A percentile compares a stretch with the other conserved stretches of the same genome.
Evolutionary conservation across 2,329 filamentous ascomycete species (phyloP).

Genomic region (Epichloe gansuensis): DNA sequence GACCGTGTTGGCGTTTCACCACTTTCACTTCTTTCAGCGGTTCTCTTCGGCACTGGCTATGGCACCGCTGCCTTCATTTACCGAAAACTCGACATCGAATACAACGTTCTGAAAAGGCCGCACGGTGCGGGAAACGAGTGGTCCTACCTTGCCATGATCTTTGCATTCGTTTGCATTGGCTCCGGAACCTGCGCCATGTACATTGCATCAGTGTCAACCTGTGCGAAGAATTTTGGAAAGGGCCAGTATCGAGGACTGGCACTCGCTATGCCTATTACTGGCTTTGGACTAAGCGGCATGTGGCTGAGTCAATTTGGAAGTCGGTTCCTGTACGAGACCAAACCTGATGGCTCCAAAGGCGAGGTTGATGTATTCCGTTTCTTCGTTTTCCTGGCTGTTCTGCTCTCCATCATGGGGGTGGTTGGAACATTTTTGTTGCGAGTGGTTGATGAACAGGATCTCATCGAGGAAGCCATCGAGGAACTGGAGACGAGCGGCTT

Average conservation of each 20-base stretch:
- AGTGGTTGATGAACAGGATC: conserved; percentile 70
- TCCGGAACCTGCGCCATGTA: conserved; percentile 82
- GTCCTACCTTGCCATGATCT: conserved; percentile 72
- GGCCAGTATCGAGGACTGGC: conserved; percentile 81
- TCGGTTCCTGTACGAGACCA: conserved; percentile 58
- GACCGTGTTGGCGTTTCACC: conserved; percentile 75
- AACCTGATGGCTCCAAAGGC: conserved; percentile 47
- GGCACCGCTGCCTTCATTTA: conserved; percentile 72
- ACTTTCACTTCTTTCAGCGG: conserved; percentile 57
- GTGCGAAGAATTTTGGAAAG: conserved; percentile 93
- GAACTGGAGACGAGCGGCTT: conserved; percentile 83
- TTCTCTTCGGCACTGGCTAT: conserved; percentile 72
- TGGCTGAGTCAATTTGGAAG: conserved; percentile 86
- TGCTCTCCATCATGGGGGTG: conserved; percentile 59
- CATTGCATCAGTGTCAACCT: conserved; percentile 79
- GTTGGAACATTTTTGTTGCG: conserved; percentile 61
- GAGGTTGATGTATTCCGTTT: conserved; percentile 69
- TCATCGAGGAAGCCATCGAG: conserved; percentile 83
- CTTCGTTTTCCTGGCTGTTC: conserved; percentile 69
- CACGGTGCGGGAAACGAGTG: conserved; percentile 37
- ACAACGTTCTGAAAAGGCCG: conserved; percentile 19
- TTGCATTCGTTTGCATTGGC: conserved; percentile 73
- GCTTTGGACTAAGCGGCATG: conserved; percentile 89
- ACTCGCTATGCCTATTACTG: conserved; percentile 78
- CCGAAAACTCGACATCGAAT: conserved; percentile 34